Base-by-base conservation (phyloP, 306 rosid species). In the Trifolium fragiferum region DNA sequence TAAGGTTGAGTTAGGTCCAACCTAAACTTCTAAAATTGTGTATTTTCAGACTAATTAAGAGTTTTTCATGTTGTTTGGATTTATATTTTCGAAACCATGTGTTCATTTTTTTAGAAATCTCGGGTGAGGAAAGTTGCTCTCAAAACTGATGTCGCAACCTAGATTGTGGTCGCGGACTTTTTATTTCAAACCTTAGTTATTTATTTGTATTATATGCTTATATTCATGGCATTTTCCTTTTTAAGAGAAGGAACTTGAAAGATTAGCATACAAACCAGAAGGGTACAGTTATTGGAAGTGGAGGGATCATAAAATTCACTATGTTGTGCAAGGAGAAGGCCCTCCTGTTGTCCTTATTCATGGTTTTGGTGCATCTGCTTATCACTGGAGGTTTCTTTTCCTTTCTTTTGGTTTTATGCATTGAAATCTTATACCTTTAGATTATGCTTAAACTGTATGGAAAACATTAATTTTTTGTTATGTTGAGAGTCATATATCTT, bases 281-380 rank as follows among this genome's bases (percentile, higher is more conserved):
- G 97, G 97, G 41, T 92, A 90, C 73, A 90, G 85, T 75, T 94
- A 92, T 82, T 94, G 96, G 99, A 86, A 89, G 8, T 92, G 98
- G 99, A 84, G 83, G 81, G 96, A 87, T 80, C 98, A 89, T 77
- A 90, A 88, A 61, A 90, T 94, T 72, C 99, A 94, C 76, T 92
- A 90, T 41, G 93, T 90, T n/a, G 98, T 87, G 65, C 95, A 89
- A 86, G 97, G 99, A 62, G 93, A 92, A 87, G 99, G 97, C 68
- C 79, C 90, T 75, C 90, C 97, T 5, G 61, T 92, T 76, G 88
- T 94, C 59, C 99, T 92, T 71, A 94, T 92, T 76, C 97, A 90
- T 84, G 98, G 99, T 46, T 92, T 92, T 85, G 99, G 96, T 54
- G 99, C 98, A 72, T 94, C 99, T 69, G 89, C 89, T 16, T 95